These are phyloP conservation scores for Arabis hirsuta DNA, from an alignment of 345 rosid genomes.

Conservation along the genomic window DNA sequence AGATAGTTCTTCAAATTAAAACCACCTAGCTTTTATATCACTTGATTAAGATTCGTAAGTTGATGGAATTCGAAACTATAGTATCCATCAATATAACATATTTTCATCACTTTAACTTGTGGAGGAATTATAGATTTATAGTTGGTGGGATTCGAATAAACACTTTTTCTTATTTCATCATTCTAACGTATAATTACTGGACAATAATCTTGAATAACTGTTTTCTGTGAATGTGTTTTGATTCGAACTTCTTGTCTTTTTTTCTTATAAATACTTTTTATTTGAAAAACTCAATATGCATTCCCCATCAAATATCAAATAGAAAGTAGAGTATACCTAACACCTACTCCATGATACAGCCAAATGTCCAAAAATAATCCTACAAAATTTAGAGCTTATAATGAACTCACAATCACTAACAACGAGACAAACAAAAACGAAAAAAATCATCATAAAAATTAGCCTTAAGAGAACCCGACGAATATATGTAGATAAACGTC, in stretches of 20 bases:
- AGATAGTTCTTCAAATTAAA: too few relatives aligned
- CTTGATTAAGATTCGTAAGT: too few relatives aligned
- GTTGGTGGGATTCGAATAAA: too few relatives aligned
- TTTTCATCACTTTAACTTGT: too few relatives aligned
- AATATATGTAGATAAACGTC: slow-evolving; percentile 22
- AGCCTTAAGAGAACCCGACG: neutral
- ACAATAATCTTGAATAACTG: too few relatives aligned
- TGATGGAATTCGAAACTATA: too few relatives aligned
- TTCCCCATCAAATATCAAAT: neutral
- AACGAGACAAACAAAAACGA: slow-evolving; percentile 19
- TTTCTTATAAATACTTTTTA: neutral
- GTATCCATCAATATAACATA: too few relatives aligned
- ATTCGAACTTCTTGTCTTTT: neutral
- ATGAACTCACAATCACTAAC: neutral
- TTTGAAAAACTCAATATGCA: neutral
- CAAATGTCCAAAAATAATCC: slow-evolving; percentile 2
- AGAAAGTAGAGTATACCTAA: slow-evolving; percentile 12
- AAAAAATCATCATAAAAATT: neutral
- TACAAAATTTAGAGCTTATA: slow-evolving; percentile 14
- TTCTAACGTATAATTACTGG: too few relatives aligned
- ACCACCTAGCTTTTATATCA: too few relatives aligned
- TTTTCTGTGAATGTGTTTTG: neutral
- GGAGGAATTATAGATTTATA: too few relatives aligned
- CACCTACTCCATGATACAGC: slow-evolving; percentile 33
- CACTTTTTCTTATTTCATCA: too few relatives aligned